Conservation (phyloP, 768 basidiomycete genomes). For the Suillus ampliporus region DNA sequence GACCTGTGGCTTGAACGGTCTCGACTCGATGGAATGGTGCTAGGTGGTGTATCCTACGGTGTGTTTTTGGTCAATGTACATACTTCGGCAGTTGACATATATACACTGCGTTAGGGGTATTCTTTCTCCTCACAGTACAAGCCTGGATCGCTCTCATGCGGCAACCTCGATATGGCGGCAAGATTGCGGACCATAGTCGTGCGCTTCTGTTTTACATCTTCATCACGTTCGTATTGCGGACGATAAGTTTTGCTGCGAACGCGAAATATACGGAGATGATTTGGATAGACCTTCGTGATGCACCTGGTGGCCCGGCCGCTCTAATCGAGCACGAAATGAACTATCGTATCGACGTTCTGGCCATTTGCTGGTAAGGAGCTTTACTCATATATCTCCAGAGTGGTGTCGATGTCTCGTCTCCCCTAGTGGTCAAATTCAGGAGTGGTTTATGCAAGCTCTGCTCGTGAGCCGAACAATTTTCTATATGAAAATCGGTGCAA, state of each 20-base stretch:
- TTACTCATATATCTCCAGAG: neutral
- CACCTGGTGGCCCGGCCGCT: conserved; percentile 18
- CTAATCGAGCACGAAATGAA: conserved; percentile 21
- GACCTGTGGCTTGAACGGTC: conserved; percentile 34
- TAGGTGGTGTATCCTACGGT: conserved; percentile 27
- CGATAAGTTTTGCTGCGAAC: conserved; percentile 31
- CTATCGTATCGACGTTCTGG: conserved; percentile 27
- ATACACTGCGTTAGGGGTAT: conserved; percentile 18
- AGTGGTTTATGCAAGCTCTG: conserved; percentile 35
- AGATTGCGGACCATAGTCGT: conserved; percentile 5
- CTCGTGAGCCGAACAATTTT: conserved; percentile 18
- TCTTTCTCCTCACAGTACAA: conserved; percentile 21
- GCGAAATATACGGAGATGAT: conserved; percentile 36
- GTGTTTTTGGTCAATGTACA: neutral
- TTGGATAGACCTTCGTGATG: conserved; percentile 37
- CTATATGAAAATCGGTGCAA: neutral
- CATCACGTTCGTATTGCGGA: conserved; percentile 33
- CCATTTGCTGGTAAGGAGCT: conserved; percentile 22
- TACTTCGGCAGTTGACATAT: neutral
- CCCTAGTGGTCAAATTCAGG: conserved; percentile 31
- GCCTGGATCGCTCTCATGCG: conserved; percentile 4
- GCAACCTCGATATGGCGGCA: conserved; percentile 6
- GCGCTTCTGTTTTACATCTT: conserved; percentile 26
- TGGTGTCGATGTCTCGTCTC: neutral
- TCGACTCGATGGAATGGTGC: conserved; percentile 26